Base-by-base conservation (phyloP, 2,329 filamentous ascomycete species). In the Cladosporium sp. region DNA sequence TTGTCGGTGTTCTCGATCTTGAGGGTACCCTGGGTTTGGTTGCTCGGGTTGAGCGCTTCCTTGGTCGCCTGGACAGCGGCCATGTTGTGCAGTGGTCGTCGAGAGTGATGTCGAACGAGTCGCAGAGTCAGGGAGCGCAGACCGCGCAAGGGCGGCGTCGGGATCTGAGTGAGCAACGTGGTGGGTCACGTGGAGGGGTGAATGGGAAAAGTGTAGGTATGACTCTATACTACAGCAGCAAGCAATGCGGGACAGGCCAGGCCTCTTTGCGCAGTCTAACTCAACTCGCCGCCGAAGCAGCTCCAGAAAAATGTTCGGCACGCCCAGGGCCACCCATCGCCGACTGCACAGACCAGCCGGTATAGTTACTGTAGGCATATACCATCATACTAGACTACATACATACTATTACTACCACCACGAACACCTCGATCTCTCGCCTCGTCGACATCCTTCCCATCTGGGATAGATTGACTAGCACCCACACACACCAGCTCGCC, bases 1-100 rank as follows among this genome's bases (percentile, higher is more conserved):
- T 96, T 96, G 74, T 96, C 92, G 46, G 93, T 96, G 86, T 91
- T 73, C 79, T 89, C 87, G 69, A 89, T 84, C 75, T 89, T 89
- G 68, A 89, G 78, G 49, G 86, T 89, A 69, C 87, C 88, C 72
- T 85, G 84, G 56, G 84, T 80, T 72, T 80, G 80, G 70, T 83
- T 80, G 73, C 79, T 80, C 64, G 84, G 83, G 73, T 86, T 83
- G 71, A 88, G 79, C 69, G 83, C 82, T 73, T 82, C 81, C 70
- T 84, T 78, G 53, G 85, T 85, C 52, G 79, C 79, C 73, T 80
- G 75, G 37, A 80, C 79, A 68, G 86, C 85, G 75, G 80, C 80
- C 76, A 79, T 81, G 71, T 65, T 78, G 58, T 59, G 21, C 14
- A 31, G 23, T 55, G 46, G 50, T 55, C 18, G 37, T 21, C 60